Conservation (phyloP, 1,139 yeast species). For the Yamadazyma friedrichii region DNA sequence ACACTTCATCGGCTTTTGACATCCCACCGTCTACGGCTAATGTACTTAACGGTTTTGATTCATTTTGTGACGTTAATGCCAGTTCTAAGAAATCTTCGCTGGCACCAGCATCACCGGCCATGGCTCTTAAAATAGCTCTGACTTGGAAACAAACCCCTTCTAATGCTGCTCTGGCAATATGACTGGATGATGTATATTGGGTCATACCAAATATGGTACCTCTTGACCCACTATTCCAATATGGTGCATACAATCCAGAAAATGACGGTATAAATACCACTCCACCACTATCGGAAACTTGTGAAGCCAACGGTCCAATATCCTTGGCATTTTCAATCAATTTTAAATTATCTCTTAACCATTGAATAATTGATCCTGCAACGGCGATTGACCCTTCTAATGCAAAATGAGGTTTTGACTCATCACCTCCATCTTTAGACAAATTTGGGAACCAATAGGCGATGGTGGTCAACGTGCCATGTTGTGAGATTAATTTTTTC, state of each 20-base stretch:
- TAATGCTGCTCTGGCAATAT: constrained; percentile 89
- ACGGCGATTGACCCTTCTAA: constrained; percentile 95
- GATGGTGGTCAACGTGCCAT: constrained; percentile 86
- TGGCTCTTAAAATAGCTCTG: constrained; percentile 84
- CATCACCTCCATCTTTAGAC: constrained; percentile 39
- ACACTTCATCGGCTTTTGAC: constrained; percentile 88
- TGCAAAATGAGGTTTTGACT: constrained; percentile 71
- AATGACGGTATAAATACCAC: constrained; percentile 95
- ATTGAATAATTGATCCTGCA: constrained; percentile 92
- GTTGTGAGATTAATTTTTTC: constrained; percentile 59
- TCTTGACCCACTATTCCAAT: constrained; percentile 92
- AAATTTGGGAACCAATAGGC: constrained; percentile 85
- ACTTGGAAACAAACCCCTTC: constrained; percentile 97
- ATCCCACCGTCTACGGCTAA: constrained; percentile 93
- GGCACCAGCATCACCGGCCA: constrained; percentile 79
- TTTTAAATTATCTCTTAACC: constrained; percentile 90
- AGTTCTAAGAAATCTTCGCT: constrained; percentile 47
- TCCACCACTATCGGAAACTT: constrained; percentile 82
- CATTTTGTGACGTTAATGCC: constrained; percentile 41
- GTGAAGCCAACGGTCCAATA: constrained; percentile 86
- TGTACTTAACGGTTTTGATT: constrained; percentile 48
- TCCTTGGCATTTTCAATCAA: constrained; percentile 80
- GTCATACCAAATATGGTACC: constrained; percentile 94
- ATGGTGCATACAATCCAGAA: constrained; percentile 92
- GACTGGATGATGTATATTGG: constrained; percentile 82